phyloP scores from a whole-genome alignment of 2,329 filamentous ascomycete species.

The Talaromyces funiculosus region DNA sequence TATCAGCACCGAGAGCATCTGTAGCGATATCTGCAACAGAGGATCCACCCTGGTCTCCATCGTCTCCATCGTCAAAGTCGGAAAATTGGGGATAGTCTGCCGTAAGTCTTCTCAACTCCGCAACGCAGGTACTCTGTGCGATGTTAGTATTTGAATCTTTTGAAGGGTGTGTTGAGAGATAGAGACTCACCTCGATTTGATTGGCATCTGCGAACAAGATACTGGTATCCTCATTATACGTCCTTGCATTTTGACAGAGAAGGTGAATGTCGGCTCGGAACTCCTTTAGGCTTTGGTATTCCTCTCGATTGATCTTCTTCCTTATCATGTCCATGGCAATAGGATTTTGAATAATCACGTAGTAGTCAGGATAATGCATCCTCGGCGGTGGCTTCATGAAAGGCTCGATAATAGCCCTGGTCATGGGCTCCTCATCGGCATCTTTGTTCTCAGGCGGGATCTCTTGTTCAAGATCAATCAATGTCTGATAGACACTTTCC shows the following conservation, averaged over 20 bases:
- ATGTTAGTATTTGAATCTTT: slow-evolving; percentile 10
- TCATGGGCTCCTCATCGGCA: slow-evolving; percentile 50
- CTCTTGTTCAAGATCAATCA: slow-evolving; percentile 81
- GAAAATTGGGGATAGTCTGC: slow-evolving; percentile 52
- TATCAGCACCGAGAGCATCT: slow-evolving; percentile 42
- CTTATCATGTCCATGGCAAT: slow-evolving; percentile 96
- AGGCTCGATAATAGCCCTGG: slow-evolving; percentile 82
- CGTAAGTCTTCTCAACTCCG: slow-evolving; percentile 51
- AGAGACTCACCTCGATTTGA: slow-evolving; percentile 70
- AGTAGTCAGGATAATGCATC: slow-evolving; percentile 90
- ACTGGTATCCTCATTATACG: slow-evolving; percentile 94
- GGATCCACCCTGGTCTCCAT: slow-evolving; percentile 32
- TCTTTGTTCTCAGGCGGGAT: slow-evolving; percentile 48
- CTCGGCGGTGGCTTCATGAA: slow-evolving; percentile 90
- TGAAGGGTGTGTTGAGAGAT: neutral
- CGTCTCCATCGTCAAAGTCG: slow-evolving; percentile 47
- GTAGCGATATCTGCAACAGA: slow-evolving; percentile 47
- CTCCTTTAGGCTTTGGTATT: slow-evolving; percentile 76
- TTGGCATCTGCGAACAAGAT: slow-evolving; percentile 88
- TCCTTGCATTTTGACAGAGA: slow-evolving; percentile 85
- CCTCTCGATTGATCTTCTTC: slow-evolving; percentile 91
- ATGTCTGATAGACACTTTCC: slow-evolving; percentile 66
- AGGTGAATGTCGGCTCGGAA: slow-evolving; percentile 76
- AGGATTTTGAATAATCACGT: slow-evolving; percentile 81
- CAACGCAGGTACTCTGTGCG: slow-evolving; percentile 44